Percentiles rank a stretch among this genome's conserved stretches.
Evolutionary conservation across 345 rosid species (phyloP).

Genomic region (Litchi chinensis): DNA sequence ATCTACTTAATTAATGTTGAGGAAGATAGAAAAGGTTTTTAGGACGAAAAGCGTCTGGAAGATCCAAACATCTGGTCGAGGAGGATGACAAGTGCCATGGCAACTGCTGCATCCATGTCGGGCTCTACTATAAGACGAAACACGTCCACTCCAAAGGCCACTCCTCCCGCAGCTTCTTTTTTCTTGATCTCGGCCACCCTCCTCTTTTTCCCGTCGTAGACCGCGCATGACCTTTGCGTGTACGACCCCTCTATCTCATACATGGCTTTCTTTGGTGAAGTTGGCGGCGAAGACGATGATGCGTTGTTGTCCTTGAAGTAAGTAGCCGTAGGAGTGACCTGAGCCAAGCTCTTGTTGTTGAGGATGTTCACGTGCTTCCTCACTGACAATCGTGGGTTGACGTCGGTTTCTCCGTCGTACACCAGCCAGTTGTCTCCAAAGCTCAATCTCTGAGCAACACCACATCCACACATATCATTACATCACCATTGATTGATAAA

Average conservation of each 20-base stretch:
- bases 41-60: conserved; percentile 37
- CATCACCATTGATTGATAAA: background rate
- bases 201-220: conserved; percentile 61
- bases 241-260: conserved; percentile 88
- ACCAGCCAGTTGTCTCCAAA: conserved; percentile 78
- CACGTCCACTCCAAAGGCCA: conserved; percentile 69
- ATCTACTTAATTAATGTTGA: no score
- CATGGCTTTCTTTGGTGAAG: conserved; percentile 18
- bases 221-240: conserved; percentile 57
- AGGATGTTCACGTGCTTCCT: conserved; percentile 57
- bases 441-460: conserved; percentile 56
- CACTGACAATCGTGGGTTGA: conserved; percentile 52
- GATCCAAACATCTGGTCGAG: conserved; percentile 93
- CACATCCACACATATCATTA: background rate
- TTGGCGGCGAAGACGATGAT: background rate
- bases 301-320: background rate
- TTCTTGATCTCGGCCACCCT: conserved; percentile 63
- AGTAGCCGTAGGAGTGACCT: conserved; percentile 27
- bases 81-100: conserved; percentile 85
- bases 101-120: conserved; percentile 55
- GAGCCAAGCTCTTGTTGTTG: conserved; percentile 57
- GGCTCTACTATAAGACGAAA: conserved; percentile 72
- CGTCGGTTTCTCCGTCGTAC: conserved; percentile 71
- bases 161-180: conserved; percentile 69
- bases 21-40: background rate